Evolutionary conservation across 352 stramenopile species (phyloP).

Genomic region (Elongisporangium undulatum): DNA sequence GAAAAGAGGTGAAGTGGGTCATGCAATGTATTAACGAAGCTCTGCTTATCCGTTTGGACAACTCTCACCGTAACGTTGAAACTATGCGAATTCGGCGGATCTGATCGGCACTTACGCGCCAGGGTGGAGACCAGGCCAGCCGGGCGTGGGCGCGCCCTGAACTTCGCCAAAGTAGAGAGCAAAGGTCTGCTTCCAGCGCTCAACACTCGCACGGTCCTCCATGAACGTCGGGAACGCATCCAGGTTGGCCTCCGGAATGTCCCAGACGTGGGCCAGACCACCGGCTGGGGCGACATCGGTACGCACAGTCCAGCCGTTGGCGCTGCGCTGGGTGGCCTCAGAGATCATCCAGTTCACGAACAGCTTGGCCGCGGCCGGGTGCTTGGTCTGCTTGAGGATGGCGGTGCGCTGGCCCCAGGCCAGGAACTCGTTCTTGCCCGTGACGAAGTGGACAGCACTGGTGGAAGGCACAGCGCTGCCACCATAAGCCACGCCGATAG

Average conservation of each 20-base stretch:
- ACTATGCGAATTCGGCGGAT: too few species aligned
- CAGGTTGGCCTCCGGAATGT: constrained; percentile 24
- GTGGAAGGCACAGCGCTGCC: constrained; percentile 3
- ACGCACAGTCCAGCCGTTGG: constrained; percentile 15
- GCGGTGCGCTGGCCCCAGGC: constrained; percentile 47
- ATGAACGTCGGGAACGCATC: constrained; percentile 39
- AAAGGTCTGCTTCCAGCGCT: constrained; percentile 37
- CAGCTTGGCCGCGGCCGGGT: constrained; percentile 45
- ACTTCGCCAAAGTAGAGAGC: constrained; percentile 54
- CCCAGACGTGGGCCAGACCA: constrained; percentile 23
- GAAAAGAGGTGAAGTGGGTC: too few species aligned
- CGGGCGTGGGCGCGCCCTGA: constrained; percentile 28
- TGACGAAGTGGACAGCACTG: constrained; percentile 14
- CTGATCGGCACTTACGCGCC: constrained; percentile 13
- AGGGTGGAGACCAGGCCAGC: constrained; percentile 30
- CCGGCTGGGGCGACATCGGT: constrained; percentile 28
- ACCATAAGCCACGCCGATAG: constrained; percentile 20
- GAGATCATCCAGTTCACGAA: constrained; percentile 51
- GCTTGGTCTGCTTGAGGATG: constrained; percentile 51
- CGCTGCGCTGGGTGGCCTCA: constrained; percentile 3
- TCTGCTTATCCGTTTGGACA: too few species aligned
- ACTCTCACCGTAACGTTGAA: too few species aligned
- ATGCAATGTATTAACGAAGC: too few species aligned
- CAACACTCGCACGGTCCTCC: constrained; percentile 35
- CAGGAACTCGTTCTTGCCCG: constrained; percentile 26